phyloP scores from a whole-genome alignment of 2,329 filamentous ascomycete species.

The Fusarium protoensiforme region DNA sequence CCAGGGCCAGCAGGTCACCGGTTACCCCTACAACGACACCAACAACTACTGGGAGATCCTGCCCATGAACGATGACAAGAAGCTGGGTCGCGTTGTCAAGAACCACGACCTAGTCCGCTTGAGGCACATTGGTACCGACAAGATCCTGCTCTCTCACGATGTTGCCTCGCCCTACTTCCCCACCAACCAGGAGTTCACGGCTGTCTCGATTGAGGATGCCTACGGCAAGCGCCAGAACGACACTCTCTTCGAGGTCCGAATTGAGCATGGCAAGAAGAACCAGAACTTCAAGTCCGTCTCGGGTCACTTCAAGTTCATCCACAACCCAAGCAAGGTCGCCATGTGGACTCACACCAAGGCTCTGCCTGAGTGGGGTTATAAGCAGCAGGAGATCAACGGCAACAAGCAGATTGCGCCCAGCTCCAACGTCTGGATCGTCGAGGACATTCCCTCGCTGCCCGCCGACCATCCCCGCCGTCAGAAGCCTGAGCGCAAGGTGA shows the following conservation, averaged over 20 bases:
- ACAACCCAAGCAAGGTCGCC: constrained; percentile 93
- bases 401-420: constrained; percentile 94
- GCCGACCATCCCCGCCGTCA: constrained; percentile 77
- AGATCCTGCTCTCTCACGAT: constrained; percentile 90
- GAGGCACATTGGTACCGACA: constrained; percentile 86
- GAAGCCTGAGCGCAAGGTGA: constrained; percentile 82
- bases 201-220: constrained; percentile 77
- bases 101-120: constrained; percentile 90
- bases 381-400: constrained; percentile 98
- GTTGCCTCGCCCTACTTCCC: constrained; percentile 96
- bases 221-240: constrained; percentile 82
- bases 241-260: constrained; percentile 90
- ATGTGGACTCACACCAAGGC: constrained; percentile 99
- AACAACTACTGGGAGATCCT: constrained; percentile 99
- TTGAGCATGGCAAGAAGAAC: constrained; percentile 83
- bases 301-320: constrained; percentile 94
- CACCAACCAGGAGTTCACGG: constrained; percentile 98
- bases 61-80: constrained; percentile 71
- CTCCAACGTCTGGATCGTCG: constrained; percentile 94
- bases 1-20: constrained; percentile 97
- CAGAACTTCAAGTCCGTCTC: constrained; percentile 92
- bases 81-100: constrained; percentile 73
- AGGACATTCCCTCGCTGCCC: constrained; percentile 86
- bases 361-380: constrained; percentile 96
- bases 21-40: constrained; percentile 97